phyloP scores from a whole-genome alignment of 2,329 filamentous ascomycete species.

The Rachicladosporium sp. region DNA sequence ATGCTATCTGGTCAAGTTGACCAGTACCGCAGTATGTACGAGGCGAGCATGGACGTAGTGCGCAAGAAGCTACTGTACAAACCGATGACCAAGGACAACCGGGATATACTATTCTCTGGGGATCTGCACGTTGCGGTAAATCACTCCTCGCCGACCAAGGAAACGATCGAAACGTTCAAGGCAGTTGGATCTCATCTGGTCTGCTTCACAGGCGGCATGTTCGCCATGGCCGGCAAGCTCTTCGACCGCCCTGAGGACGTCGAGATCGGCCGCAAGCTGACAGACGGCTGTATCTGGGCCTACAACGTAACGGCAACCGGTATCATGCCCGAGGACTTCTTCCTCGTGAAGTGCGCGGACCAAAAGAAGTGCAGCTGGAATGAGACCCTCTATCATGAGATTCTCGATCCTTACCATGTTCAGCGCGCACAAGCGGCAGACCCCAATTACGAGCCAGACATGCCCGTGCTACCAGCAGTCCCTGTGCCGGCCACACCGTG shows the following conservation, averaged over 20 bases:
- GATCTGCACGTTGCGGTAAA: constrained; percentile 33
- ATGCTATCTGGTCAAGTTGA: constrained; percentile 61
- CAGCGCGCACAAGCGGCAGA: constrained; percentile 3
- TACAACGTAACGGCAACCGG: constrained; percentile 38
- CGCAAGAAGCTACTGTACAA: constrained; percentile 65
- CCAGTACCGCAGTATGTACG: constrained; percentile 64
- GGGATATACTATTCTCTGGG: constrained; percentile 63
- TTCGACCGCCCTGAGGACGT: constrained; percentile 38
- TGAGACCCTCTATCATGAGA: constrained; percentile 30
- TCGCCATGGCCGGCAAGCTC: constrained; percentile 40
- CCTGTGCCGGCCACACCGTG: too few species aligned
- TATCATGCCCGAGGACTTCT: constrained; percentile 43
- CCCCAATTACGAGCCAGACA: not conserved
- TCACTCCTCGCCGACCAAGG: constrained; percentile 28
- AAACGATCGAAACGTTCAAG: constrained; percentile 23
- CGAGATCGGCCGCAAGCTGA: constrained; percentile 37
- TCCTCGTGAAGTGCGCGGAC: constrained; percentile 31
- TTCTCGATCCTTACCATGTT: constrained; percentile 21
- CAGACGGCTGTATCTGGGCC: constrained; percentile 45
- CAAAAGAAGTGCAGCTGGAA: constrained; percentile 31
- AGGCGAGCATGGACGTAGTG: constrained; percentile 52
- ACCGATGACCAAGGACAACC: constrained; percentile 57
- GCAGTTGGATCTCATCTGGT: constrained; percentile 38
- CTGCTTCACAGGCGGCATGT: constrained; percentile 46
- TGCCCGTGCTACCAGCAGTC: too few species aligned